Conservation (phyloP, 2,329 filamentous ascomycete genomes). For the Penicillium crustosum region DNA sequence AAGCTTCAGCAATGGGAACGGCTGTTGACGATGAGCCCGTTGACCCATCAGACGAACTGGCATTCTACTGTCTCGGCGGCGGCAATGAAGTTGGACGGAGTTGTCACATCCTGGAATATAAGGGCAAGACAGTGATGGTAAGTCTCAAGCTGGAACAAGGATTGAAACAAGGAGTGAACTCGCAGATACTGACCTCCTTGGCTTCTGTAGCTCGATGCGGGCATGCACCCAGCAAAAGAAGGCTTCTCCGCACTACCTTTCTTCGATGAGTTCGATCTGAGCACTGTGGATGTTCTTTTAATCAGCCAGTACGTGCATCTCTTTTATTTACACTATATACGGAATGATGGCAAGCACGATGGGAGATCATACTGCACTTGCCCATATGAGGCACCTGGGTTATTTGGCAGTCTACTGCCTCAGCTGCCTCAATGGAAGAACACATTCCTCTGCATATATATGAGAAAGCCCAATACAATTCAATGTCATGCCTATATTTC, state of each 20-base stretch:
- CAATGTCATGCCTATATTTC: conserved; percentile 14
- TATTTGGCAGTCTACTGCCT: conserved; percentile 6
- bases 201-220: conserved; percentile 76
- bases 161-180: background rate
- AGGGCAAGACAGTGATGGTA: conserved; percentile 99
- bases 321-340: conserved; percentile 8
- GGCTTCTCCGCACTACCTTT: conserved; percentile 91
- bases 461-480: conserved; percentile 39
- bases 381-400: background rate
- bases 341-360: background rate
- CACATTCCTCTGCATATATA: conserved; percentile 32
- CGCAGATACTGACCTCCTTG: conserved; percentile 10
- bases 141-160: conserved; percentile 28
- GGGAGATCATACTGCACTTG: background rate
- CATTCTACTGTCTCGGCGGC: conserved; percentile 89
- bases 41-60: conserved; percentile 89
- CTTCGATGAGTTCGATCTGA: conserved; percentile 97
- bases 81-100: conserved; percentile 97
- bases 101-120: conserved; percentile 98
- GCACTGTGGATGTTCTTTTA: conserved; percentile 92
- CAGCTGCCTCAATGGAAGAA: background rate
- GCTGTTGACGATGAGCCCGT: conserved; percentile 74
- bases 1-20: conserved; percentile 72
- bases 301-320: conserved; percentile 88
- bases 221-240: conserved; percentile 94